Base-by-base conservation (phyloP, 2,329 filamentous ascomycete species). In the Ophiognomonia clavigignenti-juglandacearum region DNA sequence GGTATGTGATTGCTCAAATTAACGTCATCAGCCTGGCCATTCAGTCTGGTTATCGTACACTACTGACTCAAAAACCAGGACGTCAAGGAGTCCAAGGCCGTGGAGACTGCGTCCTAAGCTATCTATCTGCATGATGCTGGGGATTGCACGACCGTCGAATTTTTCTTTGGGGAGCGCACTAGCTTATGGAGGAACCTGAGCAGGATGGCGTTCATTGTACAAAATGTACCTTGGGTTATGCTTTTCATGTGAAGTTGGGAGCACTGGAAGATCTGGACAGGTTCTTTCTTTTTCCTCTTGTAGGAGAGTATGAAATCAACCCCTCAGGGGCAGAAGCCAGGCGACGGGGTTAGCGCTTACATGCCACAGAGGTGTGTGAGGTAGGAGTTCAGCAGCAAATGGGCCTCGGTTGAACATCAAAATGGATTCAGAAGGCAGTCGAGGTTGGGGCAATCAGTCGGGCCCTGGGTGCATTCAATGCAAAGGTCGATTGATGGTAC, bases 21-120 rank as follows among this genome's bases (percentile, higher is more conserved):
- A 11, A 22, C n/a, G 11, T 22, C 16, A n/a, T n/a, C n/a, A n/a
- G n/a, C n/a, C n/a, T n/a, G n/a, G n/a, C n/a, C n/a, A n/a, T n/a
- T n/a, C n/a, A n/a, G n/a, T n/a, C n/a, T n/a, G n/a, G n/a, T n/a
- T n/a, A n/a, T n/a, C 18, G 20, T 23, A 9, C 4, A 19, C 22
- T 20, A 18, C 39, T 52, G 35, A 52, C 24, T 9, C 36, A 11
- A 14, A 20, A 9, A 20, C 40, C 43, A 63, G 59, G 53, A 57
- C 53, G 44, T 52, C 40, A 62, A 60, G 51, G 54, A 61, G 29
- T 47, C 62, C 19, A 64, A 65, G 55, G 57, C 63, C 20, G 61
- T 67, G 35, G 67, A 69, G 47, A 58, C 67, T n/a, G 53, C 61
- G 20, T 64, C 66, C 45, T 71, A 58, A 56, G 50, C 38, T 18